Base-by-base conservation (phyloP, 257 asterid genomes). In the Penstemon barbatus region DNA sequence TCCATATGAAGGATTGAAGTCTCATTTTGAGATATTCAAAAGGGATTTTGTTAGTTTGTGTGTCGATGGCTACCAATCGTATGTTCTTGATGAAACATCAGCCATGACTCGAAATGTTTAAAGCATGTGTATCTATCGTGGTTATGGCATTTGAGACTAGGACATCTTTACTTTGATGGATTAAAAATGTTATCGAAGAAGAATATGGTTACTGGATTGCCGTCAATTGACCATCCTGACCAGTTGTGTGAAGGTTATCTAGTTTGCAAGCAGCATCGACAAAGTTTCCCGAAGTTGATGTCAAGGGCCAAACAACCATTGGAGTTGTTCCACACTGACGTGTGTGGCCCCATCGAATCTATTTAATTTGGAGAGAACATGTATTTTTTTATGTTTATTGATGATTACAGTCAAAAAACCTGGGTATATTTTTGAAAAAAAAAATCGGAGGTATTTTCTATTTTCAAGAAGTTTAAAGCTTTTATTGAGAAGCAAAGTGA, bases 201-300 rank as follows among this genome's bases (percentile, higher is more conserved):
- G 6, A 63, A 55, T 41, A 40, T 71, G 69, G 69, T 71, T 49
- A 71, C 7, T 25, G 65, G 65, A 3, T 5, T 62, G 58, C 58
- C 51, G 4, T 3, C 9, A 8, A 71, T 62, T 3, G 39, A 71
- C 0, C 57, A 71, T 8, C 71, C 42, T 15, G 51, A 54, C 4
- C 49, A 61, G 10, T 10, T 61, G 2, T 71, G 70, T 53, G 65
- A 71, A 8, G 57, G 64, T 42, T 71, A 64, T 3, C 33, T 41
- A 18, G 25, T 52, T 4, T 50, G 57, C 43, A 71, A 71, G 3
- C 36, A 52, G 2, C 0, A 25, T 25, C 33, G 33, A 25, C 33
- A 25, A 25, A 25, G 33, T 25, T 25, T 25, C 3, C 33, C 33
- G 2, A 25, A 25, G 33, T 25, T 0, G 33, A 25, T 25, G 33